A percentile compares a stretch with the other conserved stretches of the same genome.
Conservation (phyloP, 2,329 filamentous ascomycete species). For the Aspergillus sp. region DNA sequence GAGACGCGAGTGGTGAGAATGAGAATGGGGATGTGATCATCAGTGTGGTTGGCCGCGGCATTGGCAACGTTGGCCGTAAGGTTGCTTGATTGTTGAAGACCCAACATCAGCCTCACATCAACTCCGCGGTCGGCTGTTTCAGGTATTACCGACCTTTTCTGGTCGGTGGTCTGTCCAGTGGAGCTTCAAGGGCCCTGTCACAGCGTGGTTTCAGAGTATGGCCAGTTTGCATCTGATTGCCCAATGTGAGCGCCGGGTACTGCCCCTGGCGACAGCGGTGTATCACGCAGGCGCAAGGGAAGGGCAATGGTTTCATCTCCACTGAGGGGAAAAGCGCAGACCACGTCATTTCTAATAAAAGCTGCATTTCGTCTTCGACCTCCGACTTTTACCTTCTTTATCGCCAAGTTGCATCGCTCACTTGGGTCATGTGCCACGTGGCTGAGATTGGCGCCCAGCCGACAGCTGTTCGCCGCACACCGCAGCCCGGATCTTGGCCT, state of each 20-base stretch:
- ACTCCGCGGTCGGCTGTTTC: constrained; percentile 2
- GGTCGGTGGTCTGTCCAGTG: not conserved
- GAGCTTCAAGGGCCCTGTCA: constrained; percentile 9
- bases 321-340: not conserved
- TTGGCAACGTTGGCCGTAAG: constrained; percentile 94
- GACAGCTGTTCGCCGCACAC: constrained; percentile 14
- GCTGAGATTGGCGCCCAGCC: constrained; percentile 15
- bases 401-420: constrained; percentile 16
- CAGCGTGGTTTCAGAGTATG: constrained; percentile 18
- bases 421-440: constrained; percentile 16
- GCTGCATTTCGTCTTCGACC: not conserved
- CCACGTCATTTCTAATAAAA: constrained; percentile 7
- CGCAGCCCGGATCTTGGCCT: not conserved
- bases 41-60: constrained; percentile 87
- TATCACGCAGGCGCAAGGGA: constrained; percentile 1
- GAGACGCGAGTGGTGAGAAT: constrained; percentile 69
- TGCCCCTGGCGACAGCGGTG: constrained; percentile 1
- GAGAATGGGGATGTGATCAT: constrained; percentile 72
- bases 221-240: constrained; percentile 11
- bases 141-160: not conserved
- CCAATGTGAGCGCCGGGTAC: not conserved
- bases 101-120: constrained; percentile 8
- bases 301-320: constrained; percentile 6
- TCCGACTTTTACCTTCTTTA: not conserved
- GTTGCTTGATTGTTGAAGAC: constrained; percentile 57